phyloP scores from a whole-genome alignment of 306 rosid genomes.

The Mimosa bimucronata region DNA sequence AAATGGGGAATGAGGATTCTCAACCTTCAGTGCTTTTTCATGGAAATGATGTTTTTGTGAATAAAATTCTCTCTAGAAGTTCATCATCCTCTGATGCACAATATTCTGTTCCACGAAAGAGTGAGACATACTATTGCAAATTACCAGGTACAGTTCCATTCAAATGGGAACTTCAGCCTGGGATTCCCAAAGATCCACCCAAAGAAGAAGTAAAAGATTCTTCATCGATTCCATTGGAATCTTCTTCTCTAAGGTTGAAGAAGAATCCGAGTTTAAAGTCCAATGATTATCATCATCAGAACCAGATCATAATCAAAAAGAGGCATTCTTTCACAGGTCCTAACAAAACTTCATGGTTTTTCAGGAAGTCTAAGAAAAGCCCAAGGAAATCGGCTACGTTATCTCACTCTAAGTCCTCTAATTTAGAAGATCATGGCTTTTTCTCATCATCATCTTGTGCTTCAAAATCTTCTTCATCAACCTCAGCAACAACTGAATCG shows the following conservation, averaged over 20 bases:
- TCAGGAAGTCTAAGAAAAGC: background rate
- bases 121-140: background rate
- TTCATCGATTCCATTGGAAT: background rate
- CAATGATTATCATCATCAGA: background rate
- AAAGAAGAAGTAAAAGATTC: background rate
- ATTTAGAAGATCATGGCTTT: background rate
- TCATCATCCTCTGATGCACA: background rate
- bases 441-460: background rate
- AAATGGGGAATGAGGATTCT: background rate
- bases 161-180: conserved; percentile 40
- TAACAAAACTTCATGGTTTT: background rate
- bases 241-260: background rate
- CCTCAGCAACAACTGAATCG: background rate
- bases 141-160: conserved; percentile 27
- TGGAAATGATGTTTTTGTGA: conserved; percentile 17
- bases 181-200: conserved; percentile 19
- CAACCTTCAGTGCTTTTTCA: background rate
- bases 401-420: background rate
- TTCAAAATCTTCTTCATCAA: conserved; percentile 13
- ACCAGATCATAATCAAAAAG: background rate
- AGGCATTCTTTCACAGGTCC: background rate
- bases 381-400: background rate
- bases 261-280: background rate
- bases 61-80: background rate
- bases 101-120: background rate